Percentiles rank a stretch among this genome's conserved stretches.
These are phyloP conservation scores for Curvularia sp. DNA, from an alignment of 2,329 filamentous ascomycete genomes.

Conservation along the genomic window DNA sequence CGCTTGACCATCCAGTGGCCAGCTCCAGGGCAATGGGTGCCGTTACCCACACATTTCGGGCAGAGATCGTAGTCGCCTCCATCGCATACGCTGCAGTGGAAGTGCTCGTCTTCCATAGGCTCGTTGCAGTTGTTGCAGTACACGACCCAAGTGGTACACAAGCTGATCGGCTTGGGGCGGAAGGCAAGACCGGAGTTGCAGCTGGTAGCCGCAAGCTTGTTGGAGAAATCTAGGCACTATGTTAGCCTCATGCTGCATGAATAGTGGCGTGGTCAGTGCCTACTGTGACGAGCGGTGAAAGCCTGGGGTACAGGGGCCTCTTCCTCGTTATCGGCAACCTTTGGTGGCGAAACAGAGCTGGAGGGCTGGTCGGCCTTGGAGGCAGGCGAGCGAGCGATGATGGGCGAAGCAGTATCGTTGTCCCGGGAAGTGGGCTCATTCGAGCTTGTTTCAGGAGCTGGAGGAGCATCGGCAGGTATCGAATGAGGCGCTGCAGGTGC, in stretches of 20 bases:
- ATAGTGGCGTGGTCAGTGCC: conserved; percentile 17
- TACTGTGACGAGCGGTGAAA: conserved; percentile 49
- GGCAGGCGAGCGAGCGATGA: conserved; percentile 41
- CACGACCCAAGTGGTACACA: conserved; percentile 72
- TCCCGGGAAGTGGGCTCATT: conserved; percentile 36
- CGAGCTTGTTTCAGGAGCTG: conserved; percentile 39
- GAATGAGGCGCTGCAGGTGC: conserved; percentile 24
- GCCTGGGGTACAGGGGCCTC: conserved; percentile 54
- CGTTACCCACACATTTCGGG: conserved; percentile 75
- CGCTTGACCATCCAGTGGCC: conserved; percentile 96
- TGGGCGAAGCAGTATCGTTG: conserved; percentile 33
- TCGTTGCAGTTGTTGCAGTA: conserved; percentile 92
- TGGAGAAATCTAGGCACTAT: conserved; percentile 37
- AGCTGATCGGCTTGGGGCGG: conserved; percentile 50
- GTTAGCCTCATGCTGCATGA: conserved; percentile 19
- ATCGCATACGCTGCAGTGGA: conserved; percentile 93
- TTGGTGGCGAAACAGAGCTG: conserved; percentile 37
- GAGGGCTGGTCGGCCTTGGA: conserved; percentile 24
- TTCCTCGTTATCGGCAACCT: conserved; percentile 30
- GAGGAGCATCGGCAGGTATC: conserved; percentile 22
- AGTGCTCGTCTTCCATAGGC: conserved; percentile 82
- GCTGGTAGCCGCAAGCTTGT: conserved; percentile 38
- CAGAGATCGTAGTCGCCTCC: conserved; percentile 95
- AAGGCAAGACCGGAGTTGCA: conserved; percentile 45
- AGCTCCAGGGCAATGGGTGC: conserved; percentile 77